Conservation (phyloP, 139 green algal genomes). For the Micromonas commoda region DNA sequence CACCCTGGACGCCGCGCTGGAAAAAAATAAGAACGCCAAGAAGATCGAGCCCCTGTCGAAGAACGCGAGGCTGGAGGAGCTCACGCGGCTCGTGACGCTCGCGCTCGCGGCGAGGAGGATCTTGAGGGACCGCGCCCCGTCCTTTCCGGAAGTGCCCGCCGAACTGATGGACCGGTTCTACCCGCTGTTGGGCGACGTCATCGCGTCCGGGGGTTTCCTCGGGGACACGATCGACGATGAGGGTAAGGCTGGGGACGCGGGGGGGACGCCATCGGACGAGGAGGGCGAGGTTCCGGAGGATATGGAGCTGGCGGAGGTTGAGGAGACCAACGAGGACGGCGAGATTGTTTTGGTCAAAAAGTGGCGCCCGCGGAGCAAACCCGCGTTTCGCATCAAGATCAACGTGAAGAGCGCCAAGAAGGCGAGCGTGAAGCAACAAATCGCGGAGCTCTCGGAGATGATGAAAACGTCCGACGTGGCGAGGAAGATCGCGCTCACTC, state of each 20-base stretch:
- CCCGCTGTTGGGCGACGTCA: slow-evolving; percentile 8
- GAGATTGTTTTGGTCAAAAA: not conserved
- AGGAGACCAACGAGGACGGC: not conserved
- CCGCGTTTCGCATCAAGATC: not conserved
- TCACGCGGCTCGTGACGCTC: slow-evolving; percentile 13
- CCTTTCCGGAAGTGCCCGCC: not conserved
- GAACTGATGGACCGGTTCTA: slow-evolving; percentile 1
- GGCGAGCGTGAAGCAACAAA: not conserved
- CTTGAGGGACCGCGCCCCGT: not conserved
- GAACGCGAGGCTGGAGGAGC: not conserved
- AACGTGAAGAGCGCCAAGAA: too few relatives aligned
- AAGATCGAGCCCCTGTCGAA: too few relatives aligned
- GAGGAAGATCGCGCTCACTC: slow-evolving; percentile 18
- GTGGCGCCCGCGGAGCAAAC: not conserved
- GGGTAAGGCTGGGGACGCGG: not conserved
- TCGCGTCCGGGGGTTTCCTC: not conserved
- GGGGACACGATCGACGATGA: slow-evolving; percentile 3
- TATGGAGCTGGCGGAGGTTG: not conserved
- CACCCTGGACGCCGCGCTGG: not conserved
- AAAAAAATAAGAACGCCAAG: not conserved
- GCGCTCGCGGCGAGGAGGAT: not conserved
- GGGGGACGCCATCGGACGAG: not conserved
- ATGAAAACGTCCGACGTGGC: not conserved
- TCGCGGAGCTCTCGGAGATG: not conserved
- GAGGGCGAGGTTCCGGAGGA: not conserved